A percentile compares a stretch with the other conserved stretches of the same genome.
These are phyloP conservation scores for Carnegiea gigantea DNA, from an alignment of 179 eudicot species.

Conservation along the genomic window DNA sequence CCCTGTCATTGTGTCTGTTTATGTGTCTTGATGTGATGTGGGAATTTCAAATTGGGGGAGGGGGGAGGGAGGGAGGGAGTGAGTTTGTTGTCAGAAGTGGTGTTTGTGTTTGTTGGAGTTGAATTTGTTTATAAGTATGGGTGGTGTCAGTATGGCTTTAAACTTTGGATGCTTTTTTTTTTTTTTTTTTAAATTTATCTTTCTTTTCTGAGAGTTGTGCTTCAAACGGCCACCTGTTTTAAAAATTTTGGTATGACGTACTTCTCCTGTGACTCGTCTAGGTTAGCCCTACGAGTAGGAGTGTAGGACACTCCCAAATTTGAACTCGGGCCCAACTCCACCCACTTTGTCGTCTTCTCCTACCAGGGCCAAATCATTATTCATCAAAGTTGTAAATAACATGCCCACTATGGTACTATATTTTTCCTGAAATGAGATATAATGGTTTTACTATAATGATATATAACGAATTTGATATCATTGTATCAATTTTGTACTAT, in stretches of 20 bases:
- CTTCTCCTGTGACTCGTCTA: not conserved
- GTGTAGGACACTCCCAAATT: not conserved
- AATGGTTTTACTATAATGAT: too few relatives aligned
- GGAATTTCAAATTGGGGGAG: not conserved
- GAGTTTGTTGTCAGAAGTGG: not conserved
- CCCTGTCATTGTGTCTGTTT: slow-evolving; percentile 37
- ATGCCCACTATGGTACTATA: too few relatives aligned
- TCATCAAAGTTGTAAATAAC: too few relatives aligned
- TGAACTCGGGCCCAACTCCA: too few relatives aligned
- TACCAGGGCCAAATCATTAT: too few relatives aligned
- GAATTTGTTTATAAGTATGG: not conserved
- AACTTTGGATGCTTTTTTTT: not conserved
- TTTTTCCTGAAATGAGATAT: too few relatives aligned
- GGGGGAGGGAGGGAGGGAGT: not conserved
- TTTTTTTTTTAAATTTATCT: not conserved
- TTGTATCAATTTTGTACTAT: too few relatives aligned
- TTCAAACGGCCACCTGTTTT: slow-evolving; percentile 1
- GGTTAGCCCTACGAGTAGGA: not conserved
- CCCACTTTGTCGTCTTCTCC: too few relatives aligned
- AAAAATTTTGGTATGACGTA: not conserved
- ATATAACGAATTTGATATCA: too few relatives aligned
- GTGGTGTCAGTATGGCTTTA: not conserved
- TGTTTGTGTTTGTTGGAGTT: not conserved
- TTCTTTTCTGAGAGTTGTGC: not conserved
- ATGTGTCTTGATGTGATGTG: too few relatives aligned